Base-by-base conservation (phyloP, 148 eudicot genomes). In the Cornus suecica region DNA sequence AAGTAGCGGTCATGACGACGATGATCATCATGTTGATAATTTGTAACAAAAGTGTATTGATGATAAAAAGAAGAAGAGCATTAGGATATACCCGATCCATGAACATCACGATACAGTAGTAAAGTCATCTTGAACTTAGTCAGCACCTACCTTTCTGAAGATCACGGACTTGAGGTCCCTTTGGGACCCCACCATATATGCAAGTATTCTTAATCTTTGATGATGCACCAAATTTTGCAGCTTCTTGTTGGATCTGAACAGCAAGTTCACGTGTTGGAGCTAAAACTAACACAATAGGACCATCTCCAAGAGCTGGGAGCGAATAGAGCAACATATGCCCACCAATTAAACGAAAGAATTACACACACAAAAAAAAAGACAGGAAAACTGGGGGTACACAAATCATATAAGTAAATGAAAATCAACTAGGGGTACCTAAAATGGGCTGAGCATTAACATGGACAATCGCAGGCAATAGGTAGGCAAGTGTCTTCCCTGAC, bases 141-240 rank as follows among this genome's bases (percentile, higher is more conserved):
- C 97, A 84, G 87, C 98, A 96, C 99, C 99, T 96, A 96, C 99
- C 99, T 93, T 96, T 96, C 92, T 96, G 98, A 32, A 96, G 94
- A 90, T 96, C 98, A 90, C 98, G 98, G 82, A 93, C 97, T 85
- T 96, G 99, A 77, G 99, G 99, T 65, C 99, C 99, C 81, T 96
- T 96, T 8, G 99, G 99, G 66, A 93, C 99, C 93, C 99, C 98
- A 76, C 99, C 99, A 87, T 96, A 96, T 62, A 96, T 87, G 94
- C 99, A 96, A 66, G 99, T 96, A 84, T 90, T 96, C 78, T 96
- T 96, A 81, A 96, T 87, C 94, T 78, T 93, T 79, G 99, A 96
- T 18, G 99, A 96, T 81, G 98, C 83, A 69, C 99, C 99, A 86
- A 96, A 96, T 83, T 96, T 96, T 23, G 92, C 81, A 66, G 97